These are phyloP conservation scores for Dipodascopsis tothii DNA, from an alignment of 805 yeast genomes.

Conservation along the genomic window DNA sequence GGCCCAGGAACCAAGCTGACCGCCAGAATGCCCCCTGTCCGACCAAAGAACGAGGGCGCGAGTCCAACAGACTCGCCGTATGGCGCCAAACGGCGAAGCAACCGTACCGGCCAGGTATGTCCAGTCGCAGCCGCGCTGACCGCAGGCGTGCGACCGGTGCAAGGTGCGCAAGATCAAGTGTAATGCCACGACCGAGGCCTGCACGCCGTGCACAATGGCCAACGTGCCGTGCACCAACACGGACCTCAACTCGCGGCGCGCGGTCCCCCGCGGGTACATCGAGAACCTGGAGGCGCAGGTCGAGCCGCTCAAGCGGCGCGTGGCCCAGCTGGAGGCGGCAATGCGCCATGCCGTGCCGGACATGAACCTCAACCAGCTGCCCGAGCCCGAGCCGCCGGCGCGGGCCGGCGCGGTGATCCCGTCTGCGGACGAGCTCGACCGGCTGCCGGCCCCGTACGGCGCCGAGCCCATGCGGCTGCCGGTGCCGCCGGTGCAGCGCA, in stretches of 20 bases:
- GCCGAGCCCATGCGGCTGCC: no score
- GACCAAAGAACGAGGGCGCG: no score
- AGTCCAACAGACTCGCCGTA: no score
- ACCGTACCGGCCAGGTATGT: conserved; percentile 14
- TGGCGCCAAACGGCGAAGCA: background rate
- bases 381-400: conserved; percentile 3
- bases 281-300: conserved; percentile 17
- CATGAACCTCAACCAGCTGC: conserved; percentile 9
- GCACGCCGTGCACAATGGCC: conserved; percentile 22
- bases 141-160: conserved; percentile 20
- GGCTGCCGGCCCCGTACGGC: no score
- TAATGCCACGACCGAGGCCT: conserved; percentile 21
- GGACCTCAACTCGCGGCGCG: conserved; percentile 19
- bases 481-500: no score
- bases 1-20: no score
- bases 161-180: conserved; percentile 18
- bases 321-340: conserved; percentile 8
- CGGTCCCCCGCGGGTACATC: conserved; percentile 21
- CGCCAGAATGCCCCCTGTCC: no score
- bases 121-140: background rate
- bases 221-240: conserved; percentile 22
- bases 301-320: conserved; percentile 3
- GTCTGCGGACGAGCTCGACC: no score
- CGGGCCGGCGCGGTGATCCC: no score
- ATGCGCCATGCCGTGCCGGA: conserved; percentile 7